Evolutionary conservation across 495 filamentous ascomycete genomes (phyloP), one percentile per base, ranked within the genome.

Genomic region (Annulohypoxylon maeteangense): DNA sequence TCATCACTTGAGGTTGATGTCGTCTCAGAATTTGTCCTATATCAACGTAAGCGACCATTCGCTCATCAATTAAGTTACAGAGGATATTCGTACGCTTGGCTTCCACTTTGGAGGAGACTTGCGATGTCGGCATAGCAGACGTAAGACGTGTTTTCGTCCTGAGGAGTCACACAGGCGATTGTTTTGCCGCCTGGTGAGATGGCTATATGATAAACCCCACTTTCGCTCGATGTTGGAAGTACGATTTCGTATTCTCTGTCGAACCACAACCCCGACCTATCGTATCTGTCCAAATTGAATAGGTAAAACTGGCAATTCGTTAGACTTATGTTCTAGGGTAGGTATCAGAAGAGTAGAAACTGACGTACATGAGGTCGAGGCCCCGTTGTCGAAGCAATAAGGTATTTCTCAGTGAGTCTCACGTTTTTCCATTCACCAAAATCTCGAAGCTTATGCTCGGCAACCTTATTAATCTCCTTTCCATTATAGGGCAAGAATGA

Each of bases 171-270:
- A 14, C 66, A 81, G 5, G 70, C 74, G 1, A 81, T 45, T 0
- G 59, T 60, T 60, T 78, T 36, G 32, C 75, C 68, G 7, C 75
- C 75, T 27, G 78, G 66, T 0, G 79, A 81, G 45, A 81, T 76
- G 14, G 78, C 75, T 42, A 80, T 57, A 16, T 59, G 62, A 18
- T 64, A 36, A n/a, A 58, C 8, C 5, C 66, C 50, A 25, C 23
- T 56, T n/a, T 6, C 5, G 14, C 2, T 38, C 14, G 48, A 20
- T 10, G 38, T 32, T 0, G 47, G 60, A 4, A 77, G 55, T 2
- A 34, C 36, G 6, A 76, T 31, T 22, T 67, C 54, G 10, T 71
- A 74, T 23, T 56, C 65, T 5, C 45, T 25, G 10, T 60, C 42
- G 16, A 76, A 53, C 16, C 40, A 65, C 1, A 57, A 42, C 3